A percentile compares a stretch with the other conserved stretches of the same genome.
phyloP scores from a whole-genome alignment of 768 basidiomycete genomes.

The Tremella fuciformis region DNA sequence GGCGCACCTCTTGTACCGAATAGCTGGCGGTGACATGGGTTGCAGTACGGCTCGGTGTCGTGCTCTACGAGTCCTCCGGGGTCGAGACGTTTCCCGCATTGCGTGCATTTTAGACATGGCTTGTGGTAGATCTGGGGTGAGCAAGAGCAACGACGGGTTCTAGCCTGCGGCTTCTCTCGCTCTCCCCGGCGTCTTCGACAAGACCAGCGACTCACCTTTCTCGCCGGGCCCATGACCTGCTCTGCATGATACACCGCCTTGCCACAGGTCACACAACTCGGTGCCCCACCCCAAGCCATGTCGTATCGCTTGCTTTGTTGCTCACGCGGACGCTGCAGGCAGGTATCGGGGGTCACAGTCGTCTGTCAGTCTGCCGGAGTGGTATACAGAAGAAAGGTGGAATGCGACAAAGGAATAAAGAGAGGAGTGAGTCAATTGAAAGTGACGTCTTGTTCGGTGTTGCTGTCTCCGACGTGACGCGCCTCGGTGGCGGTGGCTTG shows the following conservation, averaged over 20 bases:
- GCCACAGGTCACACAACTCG: slow-evolving; percentile 35
- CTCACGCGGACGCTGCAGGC: too few species aligned
- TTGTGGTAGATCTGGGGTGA: slow-evolving; percentile 41
- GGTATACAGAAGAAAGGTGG: too few species aligned
- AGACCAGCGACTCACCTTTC: slow-evolving; percentile 32
- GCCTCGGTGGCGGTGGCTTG: too few species aligned
- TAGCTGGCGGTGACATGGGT: slow-evolving; percentile 42
- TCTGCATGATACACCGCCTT: slow-evolving; percentile 47
- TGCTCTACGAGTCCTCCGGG: slow-evolving; percentile 45
- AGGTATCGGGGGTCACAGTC: too few species aligned
- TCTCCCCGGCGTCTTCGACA: too few species aligned
- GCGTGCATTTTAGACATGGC: slow-evolving; percentile 44
- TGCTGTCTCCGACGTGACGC: too few species aligned
- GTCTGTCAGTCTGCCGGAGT: too few species aligned
- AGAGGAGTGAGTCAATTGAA: too few species aligned
- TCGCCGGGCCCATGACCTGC: slow-evolving; percentile 42
- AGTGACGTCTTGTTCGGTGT: too few species aligned
- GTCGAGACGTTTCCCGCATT: slow-evolving; percentile 46
- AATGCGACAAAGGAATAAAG: too few species aligned
- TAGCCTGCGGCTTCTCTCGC: not conserved
- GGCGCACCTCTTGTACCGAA: slow-evolving; percentile 42
- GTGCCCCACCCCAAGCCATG: slow-evolving; percentile 29
- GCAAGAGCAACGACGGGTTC: not conserved
- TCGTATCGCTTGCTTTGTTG: too few species aligned
- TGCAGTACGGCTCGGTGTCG: slow-evolving; percentile 44